A percentile compares a stretch with the other conserved stretches of the same genome.
Conservation (phyloP, 257 asterid genomes). For the Nicotiana tabacum region DNA sequence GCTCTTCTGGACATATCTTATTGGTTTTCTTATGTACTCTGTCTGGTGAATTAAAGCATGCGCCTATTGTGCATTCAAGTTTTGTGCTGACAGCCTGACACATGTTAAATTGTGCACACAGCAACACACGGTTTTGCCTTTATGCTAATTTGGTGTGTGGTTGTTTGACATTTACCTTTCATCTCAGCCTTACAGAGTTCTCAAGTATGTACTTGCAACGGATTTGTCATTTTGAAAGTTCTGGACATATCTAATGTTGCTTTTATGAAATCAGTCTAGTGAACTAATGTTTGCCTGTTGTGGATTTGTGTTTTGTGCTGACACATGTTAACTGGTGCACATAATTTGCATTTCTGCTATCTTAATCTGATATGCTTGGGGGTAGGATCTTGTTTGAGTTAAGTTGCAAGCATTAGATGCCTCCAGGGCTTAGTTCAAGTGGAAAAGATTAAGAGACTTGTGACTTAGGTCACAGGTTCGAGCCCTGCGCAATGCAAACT, state of each 20-base stretch:
- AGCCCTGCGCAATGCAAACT: too few species aligned
- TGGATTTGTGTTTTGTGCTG: neutral
- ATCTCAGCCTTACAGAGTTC: constrained; percentile 69
- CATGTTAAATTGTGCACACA: neutral
- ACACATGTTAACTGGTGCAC: neutral
- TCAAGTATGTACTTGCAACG: constrained; percentile 43
- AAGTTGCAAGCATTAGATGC: neutral
- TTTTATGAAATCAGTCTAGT: neutral
- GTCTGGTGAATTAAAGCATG: neutral
- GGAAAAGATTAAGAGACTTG: too few species aligned
- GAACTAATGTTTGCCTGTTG: neutral
- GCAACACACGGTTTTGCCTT: neutral
- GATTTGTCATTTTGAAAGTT: neutral
- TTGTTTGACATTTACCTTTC: constrained; percentile 99
- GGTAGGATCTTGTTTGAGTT: neutral
- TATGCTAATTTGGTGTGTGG: constrained; percentile 27
- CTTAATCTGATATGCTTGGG: neutral
- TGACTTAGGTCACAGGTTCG: too few species aligned
- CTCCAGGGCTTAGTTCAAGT: too few species aligned
- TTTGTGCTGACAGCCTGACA: neutral
- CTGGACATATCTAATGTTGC: neutral
- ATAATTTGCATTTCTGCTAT: neutral
- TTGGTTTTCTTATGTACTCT: neutral
- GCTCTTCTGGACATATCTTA: neutral
- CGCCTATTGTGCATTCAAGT: neutral